phyloP scores from a whole-genome alignment of 1,284 basidiomycete genomes.

The Irpex sp. region DNA sequence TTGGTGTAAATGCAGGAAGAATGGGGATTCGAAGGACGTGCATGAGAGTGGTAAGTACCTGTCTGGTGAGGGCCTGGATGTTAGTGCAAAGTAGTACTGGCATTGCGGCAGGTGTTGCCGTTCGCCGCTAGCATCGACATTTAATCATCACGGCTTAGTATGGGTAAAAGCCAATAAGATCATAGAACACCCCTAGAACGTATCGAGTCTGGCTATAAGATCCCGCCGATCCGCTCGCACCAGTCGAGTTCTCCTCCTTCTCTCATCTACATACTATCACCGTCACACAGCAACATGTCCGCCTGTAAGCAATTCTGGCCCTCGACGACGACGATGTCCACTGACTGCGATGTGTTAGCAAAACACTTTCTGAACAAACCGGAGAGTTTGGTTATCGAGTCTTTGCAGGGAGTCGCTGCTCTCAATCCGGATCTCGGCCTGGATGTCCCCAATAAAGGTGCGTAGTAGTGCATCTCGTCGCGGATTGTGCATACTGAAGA shows the following conservation, averaged over 20 bases:
- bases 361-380: conserved; percentile 80
- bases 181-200: no score
- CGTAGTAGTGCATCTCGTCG: not conserved
- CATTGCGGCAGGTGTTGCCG: no score
- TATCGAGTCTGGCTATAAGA: no score
- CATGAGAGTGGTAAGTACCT: no score
- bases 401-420: conserved; percentile 68
- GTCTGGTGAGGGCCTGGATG: no score
- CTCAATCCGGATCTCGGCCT: conserved; percentile 70
- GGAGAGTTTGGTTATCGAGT: conserved; percentile 70
- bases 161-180: no score
- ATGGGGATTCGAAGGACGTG: no score
- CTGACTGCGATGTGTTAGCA: conserved; percentile 24
- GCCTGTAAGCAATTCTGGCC: not conserved
- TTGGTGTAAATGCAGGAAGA: no score
- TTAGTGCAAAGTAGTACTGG: no score
- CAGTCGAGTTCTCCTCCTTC: not conserved
- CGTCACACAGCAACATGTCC: not conserved
- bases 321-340: not conserved
- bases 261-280: not conserved
- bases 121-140: no score
- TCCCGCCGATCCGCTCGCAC: not conserved
- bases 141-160: no score
- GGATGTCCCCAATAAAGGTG: conserved; percentile 66
- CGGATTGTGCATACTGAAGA: not conserved